phyloP scores from a whole-genome alignment of 2,329 filamentous ascomycete genomes.

The Diaporthe helianthi region DNA sequence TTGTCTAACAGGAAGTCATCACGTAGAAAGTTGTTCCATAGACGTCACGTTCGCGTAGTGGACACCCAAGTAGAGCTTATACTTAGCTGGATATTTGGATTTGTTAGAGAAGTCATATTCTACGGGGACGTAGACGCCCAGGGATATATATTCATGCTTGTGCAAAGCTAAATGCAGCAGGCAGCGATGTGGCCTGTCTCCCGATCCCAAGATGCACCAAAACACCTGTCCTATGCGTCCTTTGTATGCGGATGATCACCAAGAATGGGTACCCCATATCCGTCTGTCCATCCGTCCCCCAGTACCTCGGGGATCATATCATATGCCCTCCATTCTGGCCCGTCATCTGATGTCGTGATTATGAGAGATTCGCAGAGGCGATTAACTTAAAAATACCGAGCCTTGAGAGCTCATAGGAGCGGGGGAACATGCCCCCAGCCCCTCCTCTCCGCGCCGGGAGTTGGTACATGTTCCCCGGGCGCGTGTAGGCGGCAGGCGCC shows the following conservation, averaged over 20 bases:
- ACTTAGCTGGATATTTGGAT: background rate
- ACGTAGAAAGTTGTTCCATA: too few species aligned
- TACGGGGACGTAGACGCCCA: background rate
- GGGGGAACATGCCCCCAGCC: background rate
- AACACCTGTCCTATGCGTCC: constrained; percentile 18
- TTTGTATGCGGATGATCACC: constrained; percentile 8
- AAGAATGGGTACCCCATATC: background rate
- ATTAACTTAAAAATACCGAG: background rate
- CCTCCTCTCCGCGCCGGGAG: background rate
- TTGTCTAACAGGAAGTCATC: too few species aligned
- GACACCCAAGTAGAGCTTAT: too few species aligned
- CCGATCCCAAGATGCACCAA: background rate
- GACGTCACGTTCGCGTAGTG: too few species aligned
- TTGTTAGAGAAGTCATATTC: background rate
- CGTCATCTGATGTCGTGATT: constrained; percentile 14
- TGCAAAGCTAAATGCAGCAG: background rate
- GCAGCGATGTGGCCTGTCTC: background rate
- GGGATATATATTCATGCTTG: background rate
- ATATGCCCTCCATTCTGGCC: background rate
- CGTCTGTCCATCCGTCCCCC: background rate
- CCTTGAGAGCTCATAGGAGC: background rate
- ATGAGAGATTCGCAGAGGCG: background rate
- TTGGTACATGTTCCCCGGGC: background rate
- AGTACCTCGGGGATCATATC: background rate
- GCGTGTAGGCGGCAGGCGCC: background rate